Conservation (phyloP, 2,329 filamentous ascomycete species). For the Ophiocordyceps camponoti-leonardi region DNA sequence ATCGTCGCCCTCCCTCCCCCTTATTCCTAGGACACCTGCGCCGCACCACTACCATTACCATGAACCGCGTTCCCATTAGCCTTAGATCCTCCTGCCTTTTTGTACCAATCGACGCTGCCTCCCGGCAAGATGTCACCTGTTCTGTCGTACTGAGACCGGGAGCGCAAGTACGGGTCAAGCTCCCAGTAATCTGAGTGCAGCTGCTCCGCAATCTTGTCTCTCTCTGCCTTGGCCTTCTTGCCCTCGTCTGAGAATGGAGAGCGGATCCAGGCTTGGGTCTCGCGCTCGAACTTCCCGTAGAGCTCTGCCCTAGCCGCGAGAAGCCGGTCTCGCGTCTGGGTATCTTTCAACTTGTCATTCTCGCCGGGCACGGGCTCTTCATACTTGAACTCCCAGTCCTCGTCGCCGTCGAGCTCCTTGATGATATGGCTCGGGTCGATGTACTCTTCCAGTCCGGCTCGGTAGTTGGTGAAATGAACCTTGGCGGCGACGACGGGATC, state of each 20-base stretch:
- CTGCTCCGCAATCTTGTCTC: slow-evolving; percentile 42
- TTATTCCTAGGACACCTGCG: slow-evolving; percentile 24
- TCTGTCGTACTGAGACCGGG: slow-evolving; percentile 72
- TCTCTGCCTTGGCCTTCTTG: slow-evolving; percentile 33
- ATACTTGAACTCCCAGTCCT: slow-evolving; percentile 73
- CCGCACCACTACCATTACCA: slow-evolving; percentile 3
- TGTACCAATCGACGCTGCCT: slow-evolving; percentile 58
- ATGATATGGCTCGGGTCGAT: slow-evolving; percentile 55
- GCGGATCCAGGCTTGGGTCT: slow-evolving; percentile 59
- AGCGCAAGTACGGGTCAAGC: slow-evolving; percentile 73
- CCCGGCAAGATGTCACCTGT: slow-evolving; percentile 50
- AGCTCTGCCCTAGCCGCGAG: slow-evolving; percentile 44
- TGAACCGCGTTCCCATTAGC: slow-evolving; percentile 1
- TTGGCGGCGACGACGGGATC: slow-evolving; percentile 92
- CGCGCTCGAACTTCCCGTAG: slow-evolving; percentile 56
- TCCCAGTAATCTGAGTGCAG: slow-evolving; percentile 71
- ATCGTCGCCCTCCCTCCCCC: slow-evolving; percentile 6
- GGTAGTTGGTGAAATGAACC: slow-evolving; percentile 78
- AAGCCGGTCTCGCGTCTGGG: slow-evolving; percentile 43
- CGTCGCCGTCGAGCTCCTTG: slow-evolving; percentile 71
- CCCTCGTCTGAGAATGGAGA: slow-evolving; percentile 22
- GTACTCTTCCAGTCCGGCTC: slow-evolving; percentile 61
- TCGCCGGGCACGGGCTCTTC: slow-evolving; percentile 60
- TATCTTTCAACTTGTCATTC: slow-evolving; percentile 57
- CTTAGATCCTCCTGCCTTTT: slow-evolving; percentile 10